phyloP scores from a whole-genome alignment of 2,329 filamentous ascomycete genomes.

The Ampelomyces quisqualis region DNA sequence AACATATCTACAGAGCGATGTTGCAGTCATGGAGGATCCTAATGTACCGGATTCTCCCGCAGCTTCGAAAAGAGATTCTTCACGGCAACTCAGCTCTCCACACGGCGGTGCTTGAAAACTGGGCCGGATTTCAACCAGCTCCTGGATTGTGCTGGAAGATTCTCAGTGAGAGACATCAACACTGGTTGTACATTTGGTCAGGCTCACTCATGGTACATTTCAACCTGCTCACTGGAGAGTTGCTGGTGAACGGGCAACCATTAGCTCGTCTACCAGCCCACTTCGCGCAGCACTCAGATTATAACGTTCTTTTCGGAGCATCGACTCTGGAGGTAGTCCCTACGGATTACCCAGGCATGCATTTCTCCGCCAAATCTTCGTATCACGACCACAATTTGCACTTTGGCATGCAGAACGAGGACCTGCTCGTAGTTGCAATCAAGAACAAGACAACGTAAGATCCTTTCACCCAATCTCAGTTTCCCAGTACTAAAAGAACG shows the following conservation, averaged over 20 bases:
- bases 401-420: conserved; percentile 35
- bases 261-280: conserved; percentile 50
- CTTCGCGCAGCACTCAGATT: conserved; percentile 49
- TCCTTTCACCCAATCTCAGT: too few relatives aligned
- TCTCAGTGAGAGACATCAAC: conserved; percentile 13
- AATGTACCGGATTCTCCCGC: conserved; percentile 17
- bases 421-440: conserved; percentile 29
- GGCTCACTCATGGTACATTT: conserved; percentile 38
- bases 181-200: conserved; percentile 37
- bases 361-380: conserved; percentile 42
- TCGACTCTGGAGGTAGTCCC: conserved; percentile 50
- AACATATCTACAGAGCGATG: conserved; percentile 7
- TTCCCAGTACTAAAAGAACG: neutral
- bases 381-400: conserved; percentile 32
- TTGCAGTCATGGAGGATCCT: conserved; percentile 20
- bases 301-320: conserved; percentile 48
- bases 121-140: conserved; percentile 21
- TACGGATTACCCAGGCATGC: conserved; percentile 42
- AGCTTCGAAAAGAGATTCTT: conserved; percentile 8
- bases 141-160: conserved; percentile 9
- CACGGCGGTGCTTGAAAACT: conserved; percentile 17
- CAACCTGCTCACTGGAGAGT: conserved; percentile 54
- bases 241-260: conserved; percentile 56
- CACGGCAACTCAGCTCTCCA: conserved; percentile 11
- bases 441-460: conserved; percentile 6